These are phyloP conservation scores for Tephrocybe sp. DNA, from an alignment of 768 basidiomycete species.

Conservation along the genomic window DNA sequence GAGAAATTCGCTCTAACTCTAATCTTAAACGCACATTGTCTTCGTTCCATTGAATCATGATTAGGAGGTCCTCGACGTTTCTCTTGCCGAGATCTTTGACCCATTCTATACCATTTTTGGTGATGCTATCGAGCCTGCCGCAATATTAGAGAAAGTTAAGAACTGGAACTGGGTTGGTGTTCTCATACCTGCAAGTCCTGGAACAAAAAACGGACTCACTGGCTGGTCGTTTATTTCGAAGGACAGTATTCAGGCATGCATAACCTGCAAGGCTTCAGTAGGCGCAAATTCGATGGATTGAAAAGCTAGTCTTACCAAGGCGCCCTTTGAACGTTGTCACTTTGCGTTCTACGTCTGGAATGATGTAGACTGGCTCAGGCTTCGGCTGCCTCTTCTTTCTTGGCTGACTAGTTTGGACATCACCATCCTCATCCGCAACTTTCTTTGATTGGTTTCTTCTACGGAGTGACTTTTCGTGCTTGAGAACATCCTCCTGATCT, in stretches of 20 bases:
- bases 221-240: constrained; percentile 70
- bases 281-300: neutral
- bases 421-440: constrained; percentile 1
- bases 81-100: constrained; percentile 79
- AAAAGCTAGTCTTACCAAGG: constrained; percentile 36
- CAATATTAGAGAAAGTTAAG: too few relatives aligned
- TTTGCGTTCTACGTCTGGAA: constrained; percentile 70
- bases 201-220: constrained; percentile 73
- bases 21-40: constrained; percentile 65
- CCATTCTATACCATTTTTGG: constrained; percentile 78
- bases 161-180: too few relatives aligned
- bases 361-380: constrained; percentile 59
- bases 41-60: constrained; percentile 91
- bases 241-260: constrained; percentile 84
- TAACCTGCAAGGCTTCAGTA: constrained; percentile 45
- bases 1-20: too few relatives aligned
- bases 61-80: constrained; percentile 71
- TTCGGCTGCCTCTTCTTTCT: constrained; percentile 29
- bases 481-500: too few relatives aligned
- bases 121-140: constrained; percentile 70
- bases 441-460: neutral
- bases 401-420: constrained; percentile 17
- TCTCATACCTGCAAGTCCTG: constrained; percentile 56
- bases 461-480: too few relatives aligned
- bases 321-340: constrained; percentile 70